Evolutionary conservation across 2,329 filamentous ascomycete species (phyloP), one percentile per base, ranked within the genome.

Genomic region (Fusarium sublunatum): DNA sequence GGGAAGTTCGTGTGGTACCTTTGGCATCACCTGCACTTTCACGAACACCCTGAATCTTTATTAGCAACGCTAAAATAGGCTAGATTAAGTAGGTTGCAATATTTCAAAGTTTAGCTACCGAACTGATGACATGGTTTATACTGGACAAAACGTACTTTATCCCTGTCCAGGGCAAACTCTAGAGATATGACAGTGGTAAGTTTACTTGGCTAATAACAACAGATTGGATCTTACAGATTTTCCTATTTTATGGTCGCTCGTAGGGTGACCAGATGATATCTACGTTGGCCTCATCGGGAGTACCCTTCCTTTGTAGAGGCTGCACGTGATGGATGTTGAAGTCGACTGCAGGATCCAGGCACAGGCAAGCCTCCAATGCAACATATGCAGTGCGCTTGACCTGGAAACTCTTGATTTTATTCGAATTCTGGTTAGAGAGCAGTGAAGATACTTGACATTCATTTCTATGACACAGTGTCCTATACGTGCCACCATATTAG

Each of bases 61-160:
- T 56, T 53, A 31, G 31, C 31, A 59, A 57, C 61, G 61, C 52
- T 64, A 65, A 48, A 44, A 65, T 65, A 62, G 61, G 61, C 7
- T 13, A 29, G 19, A 19, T 19, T 19, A 19, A 19, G 19, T 19
- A 19, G 39, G 57, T 29, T 57, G 31, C 26, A 35, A 39, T 36
- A 51, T 56, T 34, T 62, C 39, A 40, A 45, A 44, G 40, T 62
- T 52, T 40, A 53, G 40, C 61, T 43, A 58, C 56, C 38, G 41
- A 64, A 19, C 19, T 19, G 19, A 19, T 19, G 19, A 19, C 19
- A 19, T 19, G 19, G 19, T 19, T 19, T 19, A 19, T 19, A 19
- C 19, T 19, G 19, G 19, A 19, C 19, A 19, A 19, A 19, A 19
- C 19, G 19, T 19, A 19, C 19, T 19, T 19, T 19, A 19, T 19